phyloP scores from a whole-genome alignment of 208 protist species.

The Leishmania major region DNA sequence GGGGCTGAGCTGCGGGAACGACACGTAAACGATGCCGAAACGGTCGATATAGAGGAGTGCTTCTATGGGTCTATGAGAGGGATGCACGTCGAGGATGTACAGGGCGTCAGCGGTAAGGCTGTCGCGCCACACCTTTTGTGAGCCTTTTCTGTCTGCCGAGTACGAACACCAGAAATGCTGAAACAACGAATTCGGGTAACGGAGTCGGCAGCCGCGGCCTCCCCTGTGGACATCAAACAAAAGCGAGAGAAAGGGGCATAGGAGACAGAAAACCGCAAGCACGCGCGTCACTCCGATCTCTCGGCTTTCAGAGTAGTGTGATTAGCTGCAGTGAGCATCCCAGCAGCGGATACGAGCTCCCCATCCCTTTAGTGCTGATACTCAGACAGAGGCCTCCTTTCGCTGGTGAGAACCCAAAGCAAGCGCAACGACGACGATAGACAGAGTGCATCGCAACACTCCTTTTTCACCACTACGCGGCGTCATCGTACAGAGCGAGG shows the following conservation, averaged over 20 bases:
- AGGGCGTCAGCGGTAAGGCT: background rate
- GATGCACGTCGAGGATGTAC: background rate
- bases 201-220: background rate
- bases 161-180: too few relatives aligned
- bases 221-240: background rate
- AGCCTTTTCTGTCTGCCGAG: background rate
- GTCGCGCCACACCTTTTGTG: background rate
- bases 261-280: background rate
- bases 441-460: background rate
- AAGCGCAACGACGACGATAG: background rate
- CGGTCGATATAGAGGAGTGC: background rate
- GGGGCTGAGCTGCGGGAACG: background rate
- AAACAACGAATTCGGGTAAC: background rate
- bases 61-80: constrained; percentile 4
- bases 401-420: background rate
- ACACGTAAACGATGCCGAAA: too few relatives aligned
- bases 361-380: background rate
- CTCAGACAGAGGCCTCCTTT: background rate
- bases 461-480: background rate
- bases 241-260: background rate
- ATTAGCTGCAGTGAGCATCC: background rate
- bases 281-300: background rate
- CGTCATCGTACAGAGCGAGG: background rate
- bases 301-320: background rate
- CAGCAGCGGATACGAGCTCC: background rate